A percentile compares a stretch with the other conserved stretches of the same genome.
Evolutionary conservation across 2,329 filamentous ascomycete genomes (phyloP).

Genomic region (Talaromyces marneffei): DNA sequence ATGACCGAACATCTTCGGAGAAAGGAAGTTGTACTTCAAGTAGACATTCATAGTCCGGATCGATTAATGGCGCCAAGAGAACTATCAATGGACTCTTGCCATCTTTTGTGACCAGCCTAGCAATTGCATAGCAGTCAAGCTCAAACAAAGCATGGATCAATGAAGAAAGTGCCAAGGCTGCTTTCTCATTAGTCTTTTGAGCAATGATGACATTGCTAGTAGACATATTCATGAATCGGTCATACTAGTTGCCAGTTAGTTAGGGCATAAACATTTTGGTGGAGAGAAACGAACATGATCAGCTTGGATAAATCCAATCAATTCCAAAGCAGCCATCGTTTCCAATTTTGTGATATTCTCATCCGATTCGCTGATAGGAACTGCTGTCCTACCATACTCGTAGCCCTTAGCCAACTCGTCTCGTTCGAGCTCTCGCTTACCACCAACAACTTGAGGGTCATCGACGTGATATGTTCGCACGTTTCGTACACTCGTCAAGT

Average conservation of each 20-base stretch:
- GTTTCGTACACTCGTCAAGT: conserved; percentile 65
- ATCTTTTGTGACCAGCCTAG: conserved; percentile 78
- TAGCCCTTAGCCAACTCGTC: conserved; percentile 90
- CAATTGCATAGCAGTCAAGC: conserved; percentile 77
- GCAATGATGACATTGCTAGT: conserved; percentile 72
- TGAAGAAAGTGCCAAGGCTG: conserved; percentile 78
- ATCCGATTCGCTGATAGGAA: conserved; percentile 81
- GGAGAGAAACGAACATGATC: conserved; percentile 51
- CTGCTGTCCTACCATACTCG: conserved; percentile 85
- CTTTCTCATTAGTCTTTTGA: conserved; percentile 71
- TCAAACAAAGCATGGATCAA: conserved; percentile 83
- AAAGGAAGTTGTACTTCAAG: conserved; percentile 89
- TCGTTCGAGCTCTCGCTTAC: conserved; percentile 72
- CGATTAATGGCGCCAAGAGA: conserved; percentile 73
- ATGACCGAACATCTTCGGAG: conserved; percentile 83
- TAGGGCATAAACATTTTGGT: not conserved
- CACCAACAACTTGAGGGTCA: conserved; percentile 66
- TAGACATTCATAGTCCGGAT: conserved; percentile 73
- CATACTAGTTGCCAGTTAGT: conserved; percentile 52
- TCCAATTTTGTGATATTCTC: conserved; percentile 83
- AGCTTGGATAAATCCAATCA: conserved; percentile 77
- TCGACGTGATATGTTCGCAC: conserved; percentile 75
- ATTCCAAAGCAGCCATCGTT: conserved; percentile 66
- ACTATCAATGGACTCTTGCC: conserved; percentile 70
- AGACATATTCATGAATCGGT: conserved; percentile 79